A percentile compares a stretch with the other conserved stretches of the same genome.
Evolutionary conservation across 148 eudicot species (phyloP).

Genomic region (Persicaria maculosa): DNA sequence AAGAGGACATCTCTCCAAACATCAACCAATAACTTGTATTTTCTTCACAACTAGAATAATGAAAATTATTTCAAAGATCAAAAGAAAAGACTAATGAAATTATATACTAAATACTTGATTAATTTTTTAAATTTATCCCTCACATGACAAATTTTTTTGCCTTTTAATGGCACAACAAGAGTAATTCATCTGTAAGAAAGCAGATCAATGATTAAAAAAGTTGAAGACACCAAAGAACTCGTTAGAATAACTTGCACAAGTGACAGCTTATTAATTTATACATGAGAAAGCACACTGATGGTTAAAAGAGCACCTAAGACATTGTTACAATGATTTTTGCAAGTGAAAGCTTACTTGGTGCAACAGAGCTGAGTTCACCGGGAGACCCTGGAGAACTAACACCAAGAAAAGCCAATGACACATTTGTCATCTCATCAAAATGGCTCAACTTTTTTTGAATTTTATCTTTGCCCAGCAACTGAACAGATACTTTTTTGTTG

Average conservation of each 20-base stretch:
- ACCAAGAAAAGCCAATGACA: slow-evolving; percentile 72
- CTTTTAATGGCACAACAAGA: neutral
- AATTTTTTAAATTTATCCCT: neutral
- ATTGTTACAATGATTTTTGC: neutral
- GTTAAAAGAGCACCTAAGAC: neutral
- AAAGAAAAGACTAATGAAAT: no score
- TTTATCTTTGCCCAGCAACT: slow-evolving; percentile 80
- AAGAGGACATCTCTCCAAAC: no score
- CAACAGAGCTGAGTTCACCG: slow-evolving; percentile 33
- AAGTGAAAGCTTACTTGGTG: slow-evolving; percentile 55
- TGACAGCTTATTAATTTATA: neutral
- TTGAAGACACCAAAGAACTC: neutral
- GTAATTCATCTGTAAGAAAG: neutral
- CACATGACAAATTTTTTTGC: neutral
- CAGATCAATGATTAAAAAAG: neutral
- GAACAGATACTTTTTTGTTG: slow-evolving; percentile 61
- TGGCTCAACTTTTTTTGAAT: slow-evolving; percentile 68
- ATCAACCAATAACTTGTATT: neutral
- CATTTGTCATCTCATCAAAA: slow-evolving; percentile 65
- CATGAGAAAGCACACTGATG: neutral
- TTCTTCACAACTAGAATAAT: neutral
- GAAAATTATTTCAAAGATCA: neutral
- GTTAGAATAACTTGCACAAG: neutral
- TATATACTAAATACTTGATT: neutral
- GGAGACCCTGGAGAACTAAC: slow-evolving; percentile 64